A percentile compares a stretch with the other conserved stretches of the same genome.
Evolutionary conservation across 805 yeast genomes (phyloP).

Genomic region (Candida odintsovae): DNA sequence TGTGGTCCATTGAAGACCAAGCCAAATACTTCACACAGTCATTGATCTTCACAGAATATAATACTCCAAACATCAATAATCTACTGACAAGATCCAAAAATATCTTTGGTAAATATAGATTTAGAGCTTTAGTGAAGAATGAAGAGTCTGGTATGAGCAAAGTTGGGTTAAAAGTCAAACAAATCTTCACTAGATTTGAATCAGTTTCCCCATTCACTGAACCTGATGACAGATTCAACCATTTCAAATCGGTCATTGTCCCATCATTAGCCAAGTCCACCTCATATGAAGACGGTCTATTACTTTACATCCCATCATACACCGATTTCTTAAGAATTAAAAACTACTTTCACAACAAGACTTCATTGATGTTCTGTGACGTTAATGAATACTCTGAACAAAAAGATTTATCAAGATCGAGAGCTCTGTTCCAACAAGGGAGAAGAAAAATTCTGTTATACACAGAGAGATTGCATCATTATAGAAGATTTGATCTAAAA

Average conservation of each 20-base stretch:
- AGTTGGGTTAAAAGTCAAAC: constrained; percentile 61
- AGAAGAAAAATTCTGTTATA: constrained; percentile 70
- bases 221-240: constrained; percentile 78
- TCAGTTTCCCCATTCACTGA: constrained; percentile 51
- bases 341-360: constrained; percentile 49
- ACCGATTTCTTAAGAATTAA: constrained; percentile 79
- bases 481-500: constrained; percentile 73
- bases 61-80: constrained; percentile 77
- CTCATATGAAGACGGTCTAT: constrained; percentile 64
- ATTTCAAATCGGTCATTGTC: constrained; percentile 65
- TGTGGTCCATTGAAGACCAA: constrained; percentile 89
- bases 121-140: constrained; percentile 40
- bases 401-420: constrained; percentile 61
- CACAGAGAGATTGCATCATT: constrained; percentile 92
- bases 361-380: constrained; percentile 60
- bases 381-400: constrained; percentile 80
- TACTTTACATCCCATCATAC: constrained; percentile 80
- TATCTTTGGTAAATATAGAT: constrained; percentile 55
- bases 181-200: constrained; percentile 68
- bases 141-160: constrained; percentile 52
- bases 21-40: constrained; percentile 71
- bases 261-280: constrained; percentile 63
- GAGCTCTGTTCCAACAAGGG: constrained; percentile 63
- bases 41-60: constrained; percentile 65
- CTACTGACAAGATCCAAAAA: constrained; percentile 47